Evolutionary conservation across 1,139 yeast genomes (phyloP), one percentile per base, ranked within the genome.

Genomic region (Taphrina deformans): DNA sequence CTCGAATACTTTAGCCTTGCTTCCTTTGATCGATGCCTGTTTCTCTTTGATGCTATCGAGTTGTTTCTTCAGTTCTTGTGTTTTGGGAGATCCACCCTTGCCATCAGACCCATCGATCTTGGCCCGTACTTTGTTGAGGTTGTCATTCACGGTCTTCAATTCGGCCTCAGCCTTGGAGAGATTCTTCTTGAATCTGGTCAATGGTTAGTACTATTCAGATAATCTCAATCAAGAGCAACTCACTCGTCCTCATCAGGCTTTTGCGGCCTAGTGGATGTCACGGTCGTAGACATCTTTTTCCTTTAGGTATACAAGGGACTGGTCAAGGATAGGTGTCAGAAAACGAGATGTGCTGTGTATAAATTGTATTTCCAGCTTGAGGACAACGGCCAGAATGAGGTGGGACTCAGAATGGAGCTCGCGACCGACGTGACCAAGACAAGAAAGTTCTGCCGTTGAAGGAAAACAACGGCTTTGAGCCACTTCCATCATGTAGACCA

Each of bases 1-100:
- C 70, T 87, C 91, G 73, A 84, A 83, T 72, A 89, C 78, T 64
- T 80, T 77, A 72, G 82, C 83, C 79, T 96, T 85, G 50, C 53
- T 48, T 18, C 56, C 55, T 41, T 63, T 59, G 55, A 60, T 60
- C 21, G 65, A 31, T 24, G 65, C 61, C 27, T 65, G 67, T 69
- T 81, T 82, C 75, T 87, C 88, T 75, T 80, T 76, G 61, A 77
- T 83, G 50, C 75, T 78, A 46, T 65, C 67, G 14, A 65, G 29
- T 29, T 65, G 65, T 27, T 65, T 40, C 33, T 58, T 40, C 26
- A 61, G 38, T n/a, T 64, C 67, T 31, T 62, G 59, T 14, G 55
- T 26, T 31, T 46, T 35, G 26, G 63, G 51, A 26, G 56, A 50
- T 2, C 63, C 63, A 21, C 63, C 63, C 6, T 61, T 55, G 35